phyloP scores from a whole-genome alignment of 371 early-diverging fungal species.

The Mucor irregularis region DNA sequence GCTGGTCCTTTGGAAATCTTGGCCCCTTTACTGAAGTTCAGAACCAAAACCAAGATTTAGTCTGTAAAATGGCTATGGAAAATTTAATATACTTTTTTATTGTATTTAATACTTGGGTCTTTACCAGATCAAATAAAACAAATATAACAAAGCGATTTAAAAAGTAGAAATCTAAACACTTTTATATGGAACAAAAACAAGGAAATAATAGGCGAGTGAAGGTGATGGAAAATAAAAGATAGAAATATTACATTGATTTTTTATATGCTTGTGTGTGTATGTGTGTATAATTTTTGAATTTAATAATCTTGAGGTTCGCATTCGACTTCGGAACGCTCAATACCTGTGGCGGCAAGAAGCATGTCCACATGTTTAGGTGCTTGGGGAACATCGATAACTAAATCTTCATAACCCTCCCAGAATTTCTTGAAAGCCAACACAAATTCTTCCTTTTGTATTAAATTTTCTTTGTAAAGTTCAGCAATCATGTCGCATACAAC shows the following conservation, averaged over 20 bases:
- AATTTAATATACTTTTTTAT: too few species aligned
- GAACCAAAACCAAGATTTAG: constrained; percentile 18
- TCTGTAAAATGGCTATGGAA: too few species aligned
- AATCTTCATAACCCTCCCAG: constrained; percentile 72
- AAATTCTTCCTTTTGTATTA: constrained; percentile 41
- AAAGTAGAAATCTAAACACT: too few species aligned
- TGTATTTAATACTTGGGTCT: too few species aligned
- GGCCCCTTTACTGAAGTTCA: constrained; percentile 56
- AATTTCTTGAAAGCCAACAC: constrained; percentile 61
- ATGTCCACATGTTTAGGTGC: constrained; percentile 68
- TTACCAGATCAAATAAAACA: background rate
- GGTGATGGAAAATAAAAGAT: background rate
- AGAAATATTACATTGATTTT: background rate
- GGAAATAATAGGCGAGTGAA: background rate
- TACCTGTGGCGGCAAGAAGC: constrained; percentile 57
- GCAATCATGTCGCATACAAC: constrained; percentile 58
- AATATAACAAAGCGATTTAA: background rate
- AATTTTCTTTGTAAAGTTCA: constrained; percentile 39
- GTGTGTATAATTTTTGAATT: background rate
- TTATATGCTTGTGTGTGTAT: background rate
- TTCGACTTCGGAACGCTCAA: constrained; percentile 54
- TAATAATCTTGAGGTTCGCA: constrained; percentile 24
- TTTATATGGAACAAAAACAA: background rate
- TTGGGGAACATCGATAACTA: constrained; percentile 80
- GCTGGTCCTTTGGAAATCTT: constrained; percentile 56